Evolutionary conservation across 306 rosid species (phyloP).

Genomic region (Lablab purpureus): DNA sequence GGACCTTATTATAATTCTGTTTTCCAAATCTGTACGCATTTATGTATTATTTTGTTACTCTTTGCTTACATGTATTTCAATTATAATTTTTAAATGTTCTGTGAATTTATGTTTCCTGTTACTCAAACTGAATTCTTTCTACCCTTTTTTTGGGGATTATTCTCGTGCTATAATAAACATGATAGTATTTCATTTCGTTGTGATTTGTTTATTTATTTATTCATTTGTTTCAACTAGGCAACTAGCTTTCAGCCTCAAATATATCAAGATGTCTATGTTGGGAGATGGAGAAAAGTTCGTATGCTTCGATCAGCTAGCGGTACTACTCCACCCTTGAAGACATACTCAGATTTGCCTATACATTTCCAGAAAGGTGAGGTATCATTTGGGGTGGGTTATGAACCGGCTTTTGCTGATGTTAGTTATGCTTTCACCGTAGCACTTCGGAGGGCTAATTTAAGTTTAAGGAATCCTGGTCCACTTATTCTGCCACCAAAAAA

Average conservation of each 20-base stretch:
- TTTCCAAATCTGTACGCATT: too few species aligned
- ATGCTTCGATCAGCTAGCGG: conserved; percentile 99
- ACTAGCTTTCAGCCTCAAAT: conserved; percentile 98
- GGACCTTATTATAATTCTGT: too few species aligned
- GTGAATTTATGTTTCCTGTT: too few species aligned
- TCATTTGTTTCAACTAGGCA: conserved; percentile 69
- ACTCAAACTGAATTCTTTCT: not conserved
- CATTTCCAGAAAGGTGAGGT: conserved; percentile 83
- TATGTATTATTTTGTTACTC: too few species aligned
- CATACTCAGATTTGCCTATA: conserved; percentile 81
- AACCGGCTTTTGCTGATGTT: conserved; percentile 90
- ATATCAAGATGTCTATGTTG: conserved; percentile 83
- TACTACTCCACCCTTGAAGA: conserved; percentile 95
- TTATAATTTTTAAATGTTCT: too few species aligned
- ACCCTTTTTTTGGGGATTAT: not conserved
- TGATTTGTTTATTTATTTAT: conserved; percentile 35
- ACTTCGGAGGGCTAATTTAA: conserved; percentile 96
- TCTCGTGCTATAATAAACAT: not conserved
- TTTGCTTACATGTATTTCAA: too few species aligned
- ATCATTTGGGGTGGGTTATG: conserved; percentile 96
- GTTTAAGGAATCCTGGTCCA: conserved; percentile 66
- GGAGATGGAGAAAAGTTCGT: conserved; percentile 94
- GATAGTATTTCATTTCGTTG: conserved; percentile 42
- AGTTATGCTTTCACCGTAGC: conserved; percentile 95
- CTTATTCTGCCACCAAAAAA: conserved; percentile 74